A percentile compares a stretch with the other conserved stretches of the same genome.
Conservation (phyloP, 2,329 filamentous ascomycete species). For the Hypoxylon sp. region DNA sequence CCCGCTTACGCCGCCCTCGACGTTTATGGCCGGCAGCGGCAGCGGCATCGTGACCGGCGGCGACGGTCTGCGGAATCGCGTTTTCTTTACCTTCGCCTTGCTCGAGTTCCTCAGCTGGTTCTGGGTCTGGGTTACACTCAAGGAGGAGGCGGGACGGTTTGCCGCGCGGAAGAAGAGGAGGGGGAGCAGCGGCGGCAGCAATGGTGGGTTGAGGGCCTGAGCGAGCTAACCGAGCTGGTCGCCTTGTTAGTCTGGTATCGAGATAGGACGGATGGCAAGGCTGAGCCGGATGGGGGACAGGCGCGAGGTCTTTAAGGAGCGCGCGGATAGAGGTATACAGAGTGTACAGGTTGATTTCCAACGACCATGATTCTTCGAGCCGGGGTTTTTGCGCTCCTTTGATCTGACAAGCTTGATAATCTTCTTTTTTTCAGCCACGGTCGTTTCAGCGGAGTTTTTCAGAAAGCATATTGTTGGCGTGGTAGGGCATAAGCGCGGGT, state of each 20-base stretch:
- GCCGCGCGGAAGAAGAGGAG: conserved; percentile 58
- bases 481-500: conserved; percentile 14
- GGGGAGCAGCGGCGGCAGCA: conserved; percentile 46
- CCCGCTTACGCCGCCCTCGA: conserved; percentile 54
- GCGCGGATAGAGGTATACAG: neutral
- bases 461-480: conserved; percentile 22
- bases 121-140: conserved; percentile 82
- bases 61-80: conserved; percentile 83
- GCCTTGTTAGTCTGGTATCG: neutral
- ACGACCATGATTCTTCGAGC: neutral
- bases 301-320: neutral
- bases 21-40: conserved; percentile 54
- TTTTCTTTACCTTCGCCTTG: conserved; percentile 88
- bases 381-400: neutral
- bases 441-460: conserved; percentile 18
- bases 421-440: conserved; percentile 1
- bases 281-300: no score
- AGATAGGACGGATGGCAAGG: neutral
- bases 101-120: conserved; percentile 89
- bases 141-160: conserved; percentile 71
- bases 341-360: neutral
- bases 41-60: conserved; percentile 63
- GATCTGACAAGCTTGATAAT: neutral
- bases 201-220: conserved; percentile 9
- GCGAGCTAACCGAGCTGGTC: neutral